Base-by-base conservation (phyloP, 2,329 filamentous ascomycete genomes). In the Talaromyces marneffei region DNA sequence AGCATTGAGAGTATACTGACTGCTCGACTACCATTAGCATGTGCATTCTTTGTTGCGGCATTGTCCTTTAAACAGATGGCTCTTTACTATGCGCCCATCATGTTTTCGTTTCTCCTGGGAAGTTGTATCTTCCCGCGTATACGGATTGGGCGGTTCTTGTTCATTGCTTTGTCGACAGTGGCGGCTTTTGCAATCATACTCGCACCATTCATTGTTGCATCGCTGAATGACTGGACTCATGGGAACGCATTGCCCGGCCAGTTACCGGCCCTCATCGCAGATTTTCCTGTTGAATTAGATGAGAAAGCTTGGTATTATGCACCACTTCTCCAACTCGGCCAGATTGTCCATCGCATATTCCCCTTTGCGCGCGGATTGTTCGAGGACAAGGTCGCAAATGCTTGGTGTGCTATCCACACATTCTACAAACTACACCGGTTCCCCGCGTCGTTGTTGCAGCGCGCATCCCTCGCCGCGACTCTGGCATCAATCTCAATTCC, bases 61-160 rank as follows among this genome's bases (percentile, higher is more conserved):
- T 80, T 99, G n/a, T 91, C 91, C 5, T 99, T 97, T 82, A 99
- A 99, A 80, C 94, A 99, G 75, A 99, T 99, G 95, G 93, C 93
- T 0, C 82, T 99, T 16, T 99, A 97, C 78, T 99, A 97, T 75
- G 92, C 95, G 2, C 92, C 95, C 14, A 87, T 88, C 20, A 87
- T 97, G 61, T 97, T 97, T 73, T 89, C 91, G 33, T 99, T 92
- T 71, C 85, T 99, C 1, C 80, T 97, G 0, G 94, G 93, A 8
- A 86, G 87, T 70, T 97, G 92, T 71, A 68, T 95, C n/a, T 88
- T 87, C 65, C 92, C 92, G 0, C 80, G 81, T 10, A 76, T 92
- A 68, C 87, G 88, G 60, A 68, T 87, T 2, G 73, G 82, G 0
- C 86, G 91, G 2, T 84, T 97, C 25, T 66, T 94, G 4, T 84